Evolutionary conservation across 257 asterid genomes (phyloP).

Genomic region (Solanum bulbocastanum): DNA sequence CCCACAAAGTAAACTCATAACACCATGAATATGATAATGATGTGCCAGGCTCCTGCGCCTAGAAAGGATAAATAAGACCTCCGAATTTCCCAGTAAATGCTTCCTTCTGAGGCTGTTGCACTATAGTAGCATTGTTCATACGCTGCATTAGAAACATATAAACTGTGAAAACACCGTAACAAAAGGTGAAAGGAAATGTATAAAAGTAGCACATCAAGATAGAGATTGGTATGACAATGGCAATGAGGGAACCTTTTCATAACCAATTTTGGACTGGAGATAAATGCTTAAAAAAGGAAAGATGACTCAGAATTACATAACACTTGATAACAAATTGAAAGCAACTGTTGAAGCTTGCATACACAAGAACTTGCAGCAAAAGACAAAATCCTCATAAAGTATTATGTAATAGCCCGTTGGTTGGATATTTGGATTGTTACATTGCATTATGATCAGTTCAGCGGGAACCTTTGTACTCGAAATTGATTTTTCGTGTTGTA

Average conservation of each 20-base stretch:
- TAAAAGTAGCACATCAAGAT: not conserved
- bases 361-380: not conserved
- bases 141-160: conserved; percentile 32
- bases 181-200: not conserved
- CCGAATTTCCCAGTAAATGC: conserved; percentile 21
- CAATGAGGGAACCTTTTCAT: not conserved
- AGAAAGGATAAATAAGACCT: conserved; percentile 1
- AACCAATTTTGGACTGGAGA: not conserved
- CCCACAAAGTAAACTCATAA: not conserved
- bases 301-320: not conserved
- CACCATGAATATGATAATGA: not conserved
- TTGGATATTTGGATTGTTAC: not conserved
- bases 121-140: conserved; percentile 44
- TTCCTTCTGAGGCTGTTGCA: conserved; percentile 20
- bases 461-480: not conserved
- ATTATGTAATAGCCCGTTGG: not conserved
- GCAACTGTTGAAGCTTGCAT: not conserved
- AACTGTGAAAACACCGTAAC: not conserved
- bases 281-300: not conserved
- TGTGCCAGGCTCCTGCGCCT: not conserved
- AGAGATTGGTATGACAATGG: not conserved
- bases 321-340: not conserved
- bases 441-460: not conserved
- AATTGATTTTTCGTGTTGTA: not conserved
- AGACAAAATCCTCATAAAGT: not conserved